These are phyloP conservation scores for Arthrobotrys entomopaga DNA, from an alignment of 2,329 filamentous ascomycete species.

Conservation along the genomic window DNA sequence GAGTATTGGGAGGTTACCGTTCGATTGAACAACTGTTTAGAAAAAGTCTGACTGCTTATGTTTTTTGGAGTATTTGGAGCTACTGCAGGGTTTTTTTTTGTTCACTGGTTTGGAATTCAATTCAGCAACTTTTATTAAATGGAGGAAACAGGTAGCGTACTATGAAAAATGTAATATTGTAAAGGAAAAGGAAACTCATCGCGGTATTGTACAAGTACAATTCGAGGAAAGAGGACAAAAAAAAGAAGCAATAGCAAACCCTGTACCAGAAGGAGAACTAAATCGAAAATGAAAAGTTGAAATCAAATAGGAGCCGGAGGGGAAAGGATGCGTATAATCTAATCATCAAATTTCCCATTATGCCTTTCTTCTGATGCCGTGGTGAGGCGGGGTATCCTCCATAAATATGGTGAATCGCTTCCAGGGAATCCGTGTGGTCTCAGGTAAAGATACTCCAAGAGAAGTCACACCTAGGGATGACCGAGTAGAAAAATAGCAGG, in stretches of 20 bases:
- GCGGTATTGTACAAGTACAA: constrained; percentile 48
- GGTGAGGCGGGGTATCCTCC: too few species aligned
- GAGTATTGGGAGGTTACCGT: constrained; percentile 78
- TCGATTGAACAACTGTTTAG: constrained; percentile 69
- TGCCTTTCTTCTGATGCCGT: background rate
- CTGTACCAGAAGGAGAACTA: constrained; percentile 23
- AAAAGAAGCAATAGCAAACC: constrained; percentile 19
- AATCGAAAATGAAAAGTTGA: background rate
- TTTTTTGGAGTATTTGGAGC: background rate
- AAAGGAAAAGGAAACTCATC: constrained; percentile 16
- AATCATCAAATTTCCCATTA: background rate
- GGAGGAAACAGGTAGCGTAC: constrained; percentile 13
- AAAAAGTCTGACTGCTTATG: background rate
- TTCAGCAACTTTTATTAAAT: constrained; percentile 2
- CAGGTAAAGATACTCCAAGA: too few species aligned
- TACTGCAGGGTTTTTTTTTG: background rate
- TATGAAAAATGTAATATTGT: constrained; percentile 14
- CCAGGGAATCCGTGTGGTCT: too few species aligned
- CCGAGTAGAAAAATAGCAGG: too few species aligned
- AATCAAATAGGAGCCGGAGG: background rate
- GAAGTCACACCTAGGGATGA: too few species aligned
- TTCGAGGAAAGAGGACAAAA: constrained; percentile 10
- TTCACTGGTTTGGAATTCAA: background rate
- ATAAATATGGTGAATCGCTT: too few species aligned
- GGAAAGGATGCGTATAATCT: background rate